Conservation (phyloP, 2,329 filamentous ascomycete species). For the Phyllosticta paracitricarpa region DNA sequence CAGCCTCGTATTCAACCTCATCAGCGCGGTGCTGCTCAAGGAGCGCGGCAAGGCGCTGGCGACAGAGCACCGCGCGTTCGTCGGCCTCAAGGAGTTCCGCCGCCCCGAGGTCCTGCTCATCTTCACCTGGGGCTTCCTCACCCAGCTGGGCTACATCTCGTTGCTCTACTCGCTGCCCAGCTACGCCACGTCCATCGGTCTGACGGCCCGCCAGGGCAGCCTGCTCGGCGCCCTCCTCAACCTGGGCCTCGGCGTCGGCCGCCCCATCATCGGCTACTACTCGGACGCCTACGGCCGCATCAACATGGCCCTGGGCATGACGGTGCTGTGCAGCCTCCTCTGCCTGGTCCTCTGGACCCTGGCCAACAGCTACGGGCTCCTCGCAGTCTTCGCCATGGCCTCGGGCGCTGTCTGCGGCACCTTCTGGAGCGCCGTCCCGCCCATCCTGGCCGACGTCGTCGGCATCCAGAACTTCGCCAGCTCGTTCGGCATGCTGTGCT, state of each 20-base stretch:
- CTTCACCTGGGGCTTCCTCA: slow-evolving; percentile 30
- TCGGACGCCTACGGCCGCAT: slow-evolving; percentile 38
- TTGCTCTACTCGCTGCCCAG: slow-evolving; percentile 33
- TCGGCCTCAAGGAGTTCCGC: slow-evolving; percentile 23
- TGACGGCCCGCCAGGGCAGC: slow-evolving; percentile 28
- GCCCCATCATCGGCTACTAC: slow-evolving; percentile 37
- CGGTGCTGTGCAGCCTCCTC: slow-evolving; percentile 20
- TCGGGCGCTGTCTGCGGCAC: slow-evolving; percentile 37
- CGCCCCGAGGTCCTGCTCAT: slow-evolving; percentile 25
- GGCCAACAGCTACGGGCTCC: slow-evolving; percentile 31
- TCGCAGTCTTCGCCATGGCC: slow-evolving; percentile 35
- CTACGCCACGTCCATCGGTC: slow-evolving; percentile 32
- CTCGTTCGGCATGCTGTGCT: slow-evolving; percentile 18
- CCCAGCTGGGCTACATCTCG: slow-evolving; percentile 35
- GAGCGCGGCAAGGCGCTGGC: slow-evolving; percentile 12
- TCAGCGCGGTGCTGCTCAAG: slow-evolving; percentile 18
- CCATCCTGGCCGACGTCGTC: slow-evolving; percentile 18
- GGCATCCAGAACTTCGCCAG: slow-evolving; percentile 17
- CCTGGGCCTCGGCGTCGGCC: slow-evolving; percentile 37
- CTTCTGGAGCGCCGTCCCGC: slow-evolving; percentile 32
- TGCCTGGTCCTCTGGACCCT: slow-evolving; percentile 40
- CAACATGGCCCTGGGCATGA: slow-evolving; percentile 32
- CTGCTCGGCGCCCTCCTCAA: slow-evolving; percentile 34
- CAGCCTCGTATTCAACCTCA: slow-evolving; percentile 15
- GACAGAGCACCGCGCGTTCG: not conserved